Evolutionary conservation across 2,329 filamentous ascomycete genomes (phyloP), one percentile per base, ranked within the genome.

Genomic region (Pseudovirgaria hyperparasitica): DNA sequence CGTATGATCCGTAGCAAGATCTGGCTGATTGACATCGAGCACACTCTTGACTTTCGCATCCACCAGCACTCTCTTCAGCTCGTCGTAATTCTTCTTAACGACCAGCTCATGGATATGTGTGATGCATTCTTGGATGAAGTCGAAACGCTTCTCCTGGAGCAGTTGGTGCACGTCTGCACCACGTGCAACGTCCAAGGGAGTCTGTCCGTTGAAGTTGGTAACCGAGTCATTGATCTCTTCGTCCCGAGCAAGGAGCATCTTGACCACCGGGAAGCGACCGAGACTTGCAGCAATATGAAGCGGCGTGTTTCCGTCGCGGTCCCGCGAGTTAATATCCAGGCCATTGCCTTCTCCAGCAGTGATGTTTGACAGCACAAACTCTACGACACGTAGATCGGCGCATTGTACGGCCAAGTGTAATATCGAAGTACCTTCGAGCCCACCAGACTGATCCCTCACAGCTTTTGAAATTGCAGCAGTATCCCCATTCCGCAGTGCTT

Each of bases 141-240:
- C 63, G 4, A 86, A 92, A 23, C 86, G 72, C 6, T 85, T 77
- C 10, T 96, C 73, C 54, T 98, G 90, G 27, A 98, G 67, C 45
- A 87, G 77, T 56, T 96, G 86, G 59, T 92, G 96, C 30, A 96
- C 94, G 11, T 96, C 87, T 2, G 90, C 84, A 15, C 76, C 94
- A 20, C 86, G 76, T 4, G 90, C 84, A 22, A 94, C 64, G 45
- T 98, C 90, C 6, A 96, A 70, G 5, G 90, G 76, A 4, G 85
- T 70, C 45, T 86, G 84, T 28, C 84, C 85, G 31, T 82, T 76
- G 45, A 76, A 75, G 57, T 98, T 98, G 29, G 76, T 63, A 25
- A 92, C 63, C 5, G 85, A 76, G 50, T 98, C 90, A 46, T 94
- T 93, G 57, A 96, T 82, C n/a, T n/a, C n/a, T 23, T 70, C 74